Conservation (phyloP, 257 asterid species). For the Nicotiana benthamiana region DNA sequence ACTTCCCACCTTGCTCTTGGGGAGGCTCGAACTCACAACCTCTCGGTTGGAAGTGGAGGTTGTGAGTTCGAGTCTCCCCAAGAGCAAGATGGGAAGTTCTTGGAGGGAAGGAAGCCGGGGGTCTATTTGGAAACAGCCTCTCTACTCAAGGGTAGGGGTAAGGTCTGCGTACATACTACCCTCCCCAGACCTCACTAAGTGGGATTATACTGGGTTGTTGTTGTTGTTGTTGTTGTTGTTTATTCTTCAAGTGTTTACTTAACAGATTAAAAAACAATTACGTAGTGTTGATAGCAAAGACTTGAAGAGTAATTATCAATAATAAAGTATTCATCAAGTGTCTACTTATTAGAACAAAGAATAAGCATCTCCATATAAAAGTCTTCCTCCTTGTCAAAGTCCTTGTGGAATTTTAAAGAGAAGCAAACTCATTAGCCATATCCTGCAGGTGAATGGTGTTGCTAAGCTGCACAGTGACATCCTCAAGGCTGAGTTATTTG, state of each 20-base stretch:
- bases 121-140: too few relatives aligned
- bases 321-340: background rate
- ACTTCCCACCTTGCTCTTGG: too few relatives aligned
- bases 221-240: too few relatives aligned
- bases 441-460: slow-evolving; percentile 89
- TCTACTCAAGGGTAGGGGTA: too few relatives aligned
- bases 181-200: too few relatives aligned
- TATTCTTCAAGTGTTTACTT: background rate
- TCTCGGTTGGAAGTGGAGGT: too few relatives aligned
- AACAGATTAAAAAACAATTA: background rate
- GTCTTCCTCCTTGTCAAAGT: background rate
- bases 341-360: background rate
- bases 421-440: background rate
- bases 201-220: too few relatives aligned
- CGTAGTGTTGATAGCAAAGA: background rate
- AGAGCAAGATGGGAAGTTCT: too few relatives aligned
- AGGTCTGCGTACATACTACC: too few relatives aligned
- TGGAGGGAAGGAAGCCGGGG: too few relatives aligned
- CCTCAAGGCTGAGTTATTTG: slow-evolving; percentile 69
- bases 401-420: background rate
- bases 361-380: background rate
- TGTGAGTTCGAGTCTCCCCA: too few relatives aligned
- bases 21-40: too few relatives aligned
- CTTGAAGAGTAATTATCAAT: background rate
- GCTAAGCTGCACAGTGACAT: slow-evolving; percentile 98